phyloP scores from a whole-genome alignment of 169 alveolate species.

The Cryptosporidium bovis region DNA sequence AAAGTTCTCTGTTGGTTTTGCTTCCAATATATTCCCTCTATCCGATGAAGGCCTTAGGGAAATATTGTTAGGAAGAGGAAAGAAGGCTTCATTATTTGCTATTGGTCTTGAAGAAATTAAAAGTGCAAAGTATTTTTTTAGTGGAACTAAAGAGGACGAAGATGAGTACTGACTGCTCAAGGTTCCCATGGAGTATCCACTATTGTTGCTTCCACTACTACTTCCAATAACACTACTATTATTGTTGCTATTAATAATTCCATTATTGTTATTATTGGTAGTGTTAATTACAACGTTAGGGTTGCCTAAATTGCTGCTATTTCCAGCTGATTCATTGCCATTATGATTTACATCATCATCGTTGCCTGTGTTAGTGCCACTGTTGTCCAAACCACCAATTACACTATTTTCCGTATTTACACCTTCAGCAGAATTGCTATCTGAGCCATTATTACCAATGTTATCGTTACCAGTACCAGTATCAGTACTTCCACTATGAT shows the following conservation, averaged over 20 bases:
- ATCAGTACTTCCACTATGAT: neutral
- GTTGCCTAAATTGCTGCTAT: no score
- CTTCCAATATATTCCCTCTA: no score
- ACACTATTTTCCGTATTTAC: neutral
- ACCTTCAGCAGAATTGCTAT: neutral
- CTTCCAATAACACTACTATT: neutral
- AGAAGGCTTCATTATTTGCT: conserved; percentile 70
- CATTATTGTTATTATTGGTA: neutral
- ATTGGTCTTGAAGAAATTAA: conserved; percentile 69
- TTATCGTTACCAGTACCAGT: neutral
- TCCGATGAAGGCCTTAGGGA: neutral
- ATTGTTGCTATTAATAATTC: no score
- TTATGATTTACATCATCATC: no score
- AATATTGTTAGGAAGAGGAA: conserved; percentile 58
- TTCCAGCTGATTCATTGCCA: no score
- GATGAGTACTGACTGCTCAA: no score
- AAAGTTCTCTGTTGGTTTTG: neutral
- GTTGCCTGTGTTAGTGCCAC: no score
- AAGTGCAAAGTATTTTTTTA: conserved; percentile 56
- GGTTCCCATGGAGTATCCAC: no score
- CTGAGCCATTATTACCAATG: no score
- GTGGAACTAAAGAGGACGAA: conserved; percentile 3
- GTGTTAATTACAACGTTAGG: neutral
- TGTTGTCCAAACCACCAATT: no score
- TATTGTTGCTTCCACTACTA: neutral